Base-by-base conservation (phyloP, 495 filamentous ascomycete genomes). In the Penicillium ucsense region DNA sequence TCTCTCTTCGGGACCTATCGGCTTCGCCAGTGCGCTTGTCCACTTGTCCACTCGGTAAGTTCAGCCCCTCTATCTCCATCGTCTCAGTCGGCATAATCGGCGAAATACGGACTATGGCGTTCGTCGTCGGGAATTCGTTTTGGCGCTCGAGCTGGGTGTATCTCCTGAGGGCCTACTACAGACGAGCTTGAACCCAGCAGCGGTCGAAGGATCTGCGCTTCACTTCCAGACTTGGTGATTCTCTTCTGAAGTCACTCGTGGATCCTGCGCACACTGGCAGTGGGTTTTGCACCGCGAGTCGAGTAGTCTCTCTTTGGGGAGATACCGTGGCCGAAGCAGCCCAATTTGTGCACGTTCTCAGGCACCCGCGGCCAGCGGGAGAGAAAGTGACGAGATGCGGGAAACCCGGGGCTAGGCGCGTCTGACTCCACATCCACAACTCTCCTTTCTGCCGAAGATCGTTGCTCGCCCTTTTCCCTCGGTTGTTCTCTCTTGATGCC, bases 401-500 rank as follows among this genome's bases (percentile, higher is more conserved):
- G 28, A 35, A 38, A 31, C 29, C 34, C 35, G 27, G 34, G 35
- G 44, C 29, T 37, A 38, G 35, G 35, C 44, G 44, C 20, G 31
- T 43, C 47, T 50, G 55, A 51, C 53, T 53, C 53, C 56, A 58
- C 53, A 34, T 46, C 47, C 35, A 34, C 35, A 9, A n/a, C 46
- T 28, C 34, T 61, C 57, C 60, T 48, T 63, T 56, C 55, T 56
- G 55, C 60, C 60, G 60, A 63, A 56, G 20, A 47, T 61, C 53
- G 54, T 60, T 43, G 30, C 41, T 20, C 20, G 20, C 20, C 20
- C 41, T 43, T 43, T 31, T 54, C 55, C 59, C 56, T 61, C 59
- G 59, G 59, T 52, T 59, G 59, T 61, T 47, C 43, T 3, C 27
- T 35, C 28, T 20, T 20, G 20, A 20, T 20, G 20, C 20, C 20